phyloP scores from a whole-genome alignment of 345 rosid genomes.

The Bruguiera sexangula region DNA sequence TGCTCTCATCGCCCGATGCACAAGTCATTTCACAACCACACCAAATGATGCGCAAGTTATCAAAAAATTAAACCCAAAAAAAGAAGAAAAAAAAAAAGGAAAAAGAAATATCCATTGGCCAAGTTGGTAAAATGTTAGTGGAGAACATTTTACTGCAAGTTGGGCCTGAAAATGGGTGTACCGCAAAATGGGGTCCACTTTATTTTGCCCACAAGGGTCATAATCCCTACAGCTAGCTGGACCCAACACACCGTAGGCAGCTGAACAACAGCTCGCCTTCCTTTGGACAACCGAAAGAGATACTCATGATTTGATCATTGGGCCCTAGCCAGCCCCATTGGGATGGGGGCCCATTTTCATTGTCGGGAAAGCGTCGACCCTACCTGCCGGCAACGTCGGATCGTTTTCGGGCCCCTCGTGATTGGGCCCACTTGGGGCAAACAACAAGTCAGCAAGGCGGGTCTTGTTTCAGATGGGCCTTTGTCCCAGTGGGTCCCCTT shows the following conservation, averaged over 20 bases:
- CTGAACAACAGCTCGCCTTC: constrained; percentile 19
- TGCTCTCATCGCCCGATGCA: too few relatives aligned
- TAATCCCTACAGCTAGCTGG: constrained; percentile 12
- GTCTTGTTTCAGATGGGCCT: background rate
- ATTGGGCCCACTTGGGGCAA: constrained; percentile 5
- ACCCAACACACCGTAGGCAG: constrained; percentile 28
- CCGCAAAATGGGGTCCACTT: constrained; percentile 2
- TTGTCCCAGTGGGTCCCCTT: constrained; percentile 1
- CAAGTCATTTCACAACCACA: too few relatives aligned
- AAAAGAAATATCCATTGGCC: too few relatives aligned
- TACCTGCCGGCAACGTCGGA: constrained; percentile 18
- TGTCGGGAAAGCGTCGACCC: constrained; percentile 18
- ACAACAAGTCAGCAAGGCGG: background rate
- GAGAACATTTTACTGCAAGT: too few relatives aligned
- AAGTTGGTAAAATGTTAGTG: too few relatives aligned
- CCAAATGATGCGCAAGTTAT: too few relatives aligned
- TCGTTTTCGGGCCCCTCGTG: constrained; percentile 23
- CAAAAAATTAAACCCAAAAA: too few relatives aligned
- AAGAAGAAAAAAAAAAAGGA: background rate
- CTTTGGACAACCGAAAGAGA: constrained; percentile 9
- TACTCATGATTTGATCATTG: constrained; percentile 3
- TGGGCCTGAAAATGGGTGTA: background rate
- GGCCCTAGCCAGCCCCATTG: constrained; percentile 3
- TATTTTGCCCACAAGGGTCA: constrained; percentile 1
- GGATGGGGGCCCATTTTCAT: background rate